Conservation (phyloP, 139 green algal species). For the Asterochloris sp. region DNA sequence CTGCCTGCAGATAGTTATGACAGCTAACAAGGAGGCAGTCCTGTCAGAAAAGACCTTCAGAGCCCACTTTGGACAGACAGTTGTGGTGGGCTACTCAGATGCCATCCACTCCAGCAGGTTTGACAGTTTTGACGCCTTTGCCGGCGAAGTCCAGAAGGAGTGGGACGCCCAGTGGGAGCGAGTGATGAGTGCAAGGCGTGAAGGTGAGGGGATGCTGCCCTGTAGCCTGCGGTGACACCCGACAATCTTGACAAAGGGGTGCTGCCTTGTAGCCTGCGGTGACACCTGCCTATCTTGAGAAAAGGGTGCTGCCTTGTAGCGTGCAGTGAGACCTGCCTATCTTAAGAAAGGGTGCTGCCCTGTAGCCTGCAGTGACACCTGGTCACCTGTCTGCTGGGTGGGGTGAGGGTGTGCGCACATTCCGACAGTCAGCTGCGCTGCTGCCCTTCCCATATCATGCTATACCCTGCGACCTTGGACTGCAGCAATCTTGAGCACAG, state of each 20-base stretch:
- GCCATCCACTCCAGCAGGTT: constrained; percentile 43
- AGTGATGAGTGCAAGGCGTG: constrained; percentile 27
- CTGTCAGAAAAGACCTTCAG: constrained; percentile 52
- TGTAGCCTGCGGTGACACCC: background rate
- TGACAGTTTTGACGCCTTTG: constrained; percentile 58
- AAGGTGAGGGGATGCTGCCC: background rate
- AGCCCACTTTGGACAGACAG: constrained; percentile 31
- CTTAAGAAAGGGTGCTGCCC: background rate
- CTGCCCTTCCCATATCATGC: too few relatives aligned
- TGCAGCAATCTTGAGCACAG: background rate
- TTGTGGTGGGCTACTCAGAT: constrained; percentile 43
- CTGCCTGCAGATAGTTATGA: constrained; percentile 53
- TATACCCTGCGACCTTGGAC: background rate
- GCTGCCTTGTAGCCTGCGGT: background rate
- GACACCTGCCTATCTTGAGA: background rate
- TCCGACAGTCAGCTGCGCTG: too few relatives aligned
- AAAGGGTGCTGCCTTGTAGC: background rate
- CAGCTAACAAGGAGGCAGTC: constrained; percentile 63
- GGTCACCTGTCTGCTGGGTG: background rate
- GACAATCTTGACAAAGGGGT: background rate
- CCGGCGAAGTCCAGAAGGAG: constrained; percentile 37
- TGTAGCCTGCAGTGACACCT: background rate
- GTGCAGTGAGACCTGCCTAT: background rate
- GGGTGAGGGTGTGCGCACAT: too few relatives aligned
- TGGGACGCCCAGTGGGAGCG: constrained; percentile 63